Conservation (phyloP, 495 filamentous ascomycete species). For the Hypoxylon lienhwacheense region DNA sequence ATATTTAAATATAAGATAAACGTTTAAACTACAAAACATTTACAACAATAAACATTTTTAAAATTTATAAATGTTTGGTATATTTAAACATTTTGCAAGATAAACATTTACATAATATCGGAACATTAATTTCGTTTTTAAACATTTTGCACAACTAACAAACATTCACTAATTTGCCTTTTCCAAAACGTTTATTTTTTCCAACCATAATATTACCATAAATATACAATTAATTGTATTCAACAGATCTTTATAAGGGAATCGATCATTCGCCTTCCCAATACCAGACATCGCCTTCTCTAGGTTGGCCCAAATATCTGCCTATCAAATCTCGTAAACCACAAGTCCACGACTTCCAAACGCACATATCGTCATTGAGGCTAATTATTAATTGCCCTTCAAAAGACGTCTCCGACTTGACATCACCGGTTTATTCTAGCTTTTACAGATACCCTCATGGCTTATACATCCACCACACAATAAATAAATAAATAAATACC, state of each 20-base stretch:
- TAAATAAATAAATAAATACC: too few species aligned
- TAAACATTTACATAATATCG: neutral
- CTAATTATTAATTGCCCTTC: neutral
- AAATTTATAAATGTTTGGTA: neutral
- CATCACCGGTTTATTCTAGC: too few species aligned
- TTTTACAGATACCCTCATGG: too few species aligned
- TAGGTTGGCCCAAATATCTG: constrained; percentile 2
- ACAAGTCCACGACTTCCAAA: neutral
- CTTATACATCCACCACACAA: too few species aligned
- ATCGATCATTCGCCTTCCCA: too few species aligned
- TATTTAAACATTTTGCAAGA: neutral
- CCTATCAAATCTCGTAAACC: neutral
- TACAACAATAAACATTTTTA: neutral
- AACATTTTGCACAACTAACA: too few species aligned
- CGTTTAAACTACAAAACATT: neutral
- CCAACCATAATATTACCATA: too few species aligned
- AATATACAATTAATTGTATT: too few species aligned
- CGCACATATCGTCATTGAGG: neutral
- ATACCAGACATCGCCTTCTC: neutral
- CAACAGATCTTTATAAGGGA: too few species aligned
- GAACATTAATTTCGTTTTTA: neutral
- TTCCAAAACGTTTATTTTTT: too few species aligned
- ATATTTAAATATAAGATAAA: neutral
- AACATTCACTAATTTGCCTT: too few species aligned
- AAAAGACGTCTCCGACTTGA: constrained; percentile 2